Base-by-base conservation (phyloP, 805 yeast species). In the Ogataea trehalophila region DNA sequence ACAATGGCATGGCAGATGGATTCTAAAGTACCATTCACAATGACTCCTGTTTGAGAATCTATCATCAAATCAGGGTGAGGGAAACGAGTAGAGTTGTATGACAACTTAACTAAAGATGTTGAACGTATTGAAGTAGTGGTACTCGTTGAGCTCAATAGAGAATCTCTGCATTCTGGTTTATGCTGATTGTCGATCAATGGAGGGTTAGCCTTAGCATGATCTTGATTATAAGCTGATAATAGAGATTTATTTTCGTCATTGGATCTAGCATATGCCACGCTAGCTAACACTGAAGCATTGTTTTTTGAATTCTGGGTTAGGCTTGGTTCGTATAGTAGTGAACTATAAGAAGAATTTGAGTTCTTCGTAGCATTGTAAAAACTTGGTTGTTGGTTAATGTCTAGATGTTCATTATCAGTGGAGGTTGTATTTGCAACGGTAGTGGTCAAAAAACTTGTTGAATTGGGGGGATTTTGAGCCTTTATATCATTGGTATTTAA, bases 1-100 rank as follows among this genome's bases (percentile, higher is more conserved):
- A 89, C 62, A 23, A 87, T 69, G 3, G 86, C 77, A 66, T 91
- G 97, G 47, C 91, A 79, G 35, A 90, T 72, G 41, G 90, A 77
- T 62, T 90, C 97, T 11, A 79, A 59, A 0, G 87, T 62, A 17
- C 87, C 87, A 20, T 77, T 72, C 7, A 73, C 53, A 29, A 75
- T 69, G 16, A 57, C 51, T 17, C 76, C 75, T 18, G 77, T 74
- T 4, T 68, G 61, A 16, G 64, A 61, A 57, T 83, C 87, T 48
- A 79, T 51, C 33, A 66, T 70, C 29, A 83, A 60, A 41, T 77
- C 80, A 6, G 89, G 89, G 57, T 84, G 91, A 9, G 87, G 85
- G 50, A 72, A 77, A 3, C 59, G 61, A 26, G 72, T 71, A 7
- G 76, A 75, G 13, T 65, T 41, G 48, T 74, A 73, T 31, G 49